Conservation (phyloP, 2,329 filamentous ascomycete species). For the Hypoxylon rubiginosum region DNA sequence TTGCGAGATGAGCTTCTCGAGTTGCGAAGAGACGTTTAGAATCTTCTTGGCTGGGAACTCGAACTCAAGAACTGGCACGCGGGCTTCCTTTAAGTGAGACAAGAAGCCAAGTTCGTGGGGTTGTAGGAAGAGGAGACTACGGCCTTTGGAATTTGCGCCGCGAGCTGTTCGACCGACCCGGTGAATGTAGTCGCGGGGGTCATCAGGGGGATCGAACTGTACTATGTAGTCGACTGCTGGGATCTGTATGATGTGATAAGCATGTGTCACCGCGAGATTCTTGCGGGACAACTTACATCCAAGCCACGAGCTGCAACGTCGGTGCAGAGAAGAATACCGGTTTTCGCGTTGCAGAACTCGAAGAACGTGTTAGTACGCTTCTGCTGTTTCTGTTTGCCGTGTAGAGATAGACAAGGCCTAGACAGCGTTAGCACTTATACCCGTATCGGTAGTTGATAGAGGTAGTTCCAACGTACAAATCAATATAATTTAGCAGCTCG, state of each 20-base stretch:
- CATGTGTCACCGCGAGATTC: background rate
- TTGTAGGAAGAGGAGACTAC: constrained; percentile 92
- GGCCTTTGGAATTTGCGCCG: constrained; percentile 84
- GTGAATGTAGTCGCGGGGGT: constrained; percentile 92
- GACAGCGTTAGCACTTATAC: constrained; percentile 13
- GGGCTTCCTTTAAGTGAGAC: constrained; percentile 88
- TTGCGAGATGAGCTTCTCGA: constrained; percentile 92
- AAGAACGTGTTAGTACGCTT: constrained; percentile 99
- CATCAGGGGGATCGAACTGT: constrained; percentile 94
- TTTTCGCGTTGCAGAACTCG: constrained; percentile 86
- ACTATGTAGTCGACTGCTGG: constrained; percentile 96
- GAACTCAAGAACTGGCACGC: constrained; percentile 95
- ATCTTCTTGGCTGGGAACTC: constrained; percentile 95
- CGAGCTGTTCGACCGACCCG: constrained; percentile 94
- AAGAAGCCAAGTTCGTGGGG: constrained; percentile 94
- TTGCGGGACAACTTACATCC: constrained; percentile 69
- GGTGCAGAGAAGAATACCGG: constrained; percentile 93
- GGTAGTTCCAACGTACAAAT: constrained; percentile 77
- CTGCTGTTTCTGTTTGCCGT: constrained; percentile 98
- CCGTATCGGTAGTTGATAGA: constrained; percentile 63
- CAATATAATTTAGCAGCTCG: constrained; percentile 97
- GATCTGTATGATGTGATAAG: constrained; percentile 67
- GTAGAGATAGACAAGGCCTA: constrained; percentile 69
- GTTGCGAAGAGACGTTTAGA: constrained; percentile 87
- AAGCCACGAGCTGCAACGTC: constrained; percentile 95